A percentile compares a stretch with the other conserved stretches of the same genome.
Evolutionary conservation across 139 green algal species (phyloP).

Genomic region (Picochlorum sp.): DNA sequence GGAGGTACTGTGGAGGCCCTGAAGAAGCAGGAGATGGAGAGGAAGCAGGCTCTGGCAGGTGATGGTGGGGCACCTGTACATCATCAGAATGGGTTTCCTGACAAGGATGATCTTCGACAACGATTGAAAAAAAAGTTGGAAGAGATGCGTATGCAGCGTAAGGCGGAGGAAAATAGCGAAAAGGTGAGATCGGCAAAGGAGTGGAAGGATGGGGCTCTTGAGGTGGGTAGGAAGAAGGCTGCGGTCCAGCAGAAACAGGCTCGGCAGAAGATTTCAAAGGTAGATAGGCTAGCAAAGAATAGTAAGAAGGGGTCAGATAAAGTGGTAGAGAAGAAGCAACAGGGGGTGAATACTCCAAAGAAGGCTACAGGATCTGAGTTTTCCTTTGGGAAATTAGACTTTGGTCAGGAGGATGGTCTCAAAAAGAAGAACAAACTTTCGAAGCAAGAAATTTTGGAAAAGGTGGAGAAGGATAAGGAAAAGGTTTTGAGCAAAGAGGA

Average conservation of each 20-base stretch:
- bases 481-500: slow-evolving; percentile 31
- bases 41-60: background rate
- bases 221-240: slow-evolving; percentile 13
- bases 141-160: slow-evolving; percentile 22
- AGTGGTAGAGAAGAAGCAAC: slow-evolving; percentile 1
- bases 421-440: slow-evolving; percentile 26
- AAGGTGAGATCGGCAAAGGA: slow-evolving; percentile 19
- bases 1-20: slow-evolving; percentile 40
- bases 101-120: slow-evolving; percentile 41
- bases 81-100: background rate
- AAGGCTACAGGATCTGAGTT: slow-evolving; percentile 3
- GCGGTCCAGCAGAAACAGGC: slow-evolving; percentile 9
- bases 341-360: background rate
- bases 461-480: slow-evolving; percentile 30
- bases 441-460: slow-evolving; percentile 53
- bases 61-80: background rate
- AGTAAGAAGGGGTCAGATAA: slow-evolving; percentile 5
- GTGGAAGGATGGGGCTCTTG: slow-evolving; percentile 25
- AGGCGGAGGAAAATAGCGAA: slow-evolving; percentile 25
- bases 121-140: slow-evolving; percentile 51
- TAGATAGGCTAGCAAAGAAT: background rate
- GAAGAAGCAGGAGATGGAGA: background rate
- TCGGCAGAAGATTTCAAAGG: slow-evolving; percentile 15
- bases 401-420: slow-evolving; percentile 12
- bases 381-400: slow-evolving; percentile 26